A percentile compares a stretch with the other conserved stretches of the same genome.
These are phyloP conservation scores for Paramyrothecium sp. DNA, from an alignment of 2,329 filamentous ascomycete species.

Conservation along the genomic window DNA sequence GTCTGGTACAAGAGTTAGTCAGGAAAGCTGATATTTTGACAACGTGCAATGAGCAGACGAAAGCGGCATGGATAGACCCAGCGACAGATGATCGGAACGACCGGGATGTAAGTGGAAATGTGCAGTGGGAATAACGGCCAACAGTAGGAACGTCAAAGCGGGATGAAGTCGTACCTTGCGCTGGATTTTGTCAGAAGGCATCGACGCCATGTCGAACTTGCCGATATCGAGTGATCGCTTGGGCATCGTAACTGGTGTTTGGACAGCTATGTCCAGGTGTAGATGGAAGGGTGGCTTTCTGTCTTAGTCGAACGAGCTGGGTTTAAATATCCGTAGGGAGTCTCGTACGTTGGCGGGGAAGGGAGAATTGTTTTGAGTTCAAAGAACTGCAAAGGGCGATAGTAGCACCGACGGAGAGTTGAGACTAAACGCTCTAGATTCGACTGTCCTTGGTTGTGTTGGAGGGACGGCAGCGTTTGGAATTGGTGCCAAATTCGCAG, in stretches of 20 bases:
- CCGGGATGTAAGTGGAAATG: neutral
- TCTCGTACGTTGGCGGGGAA: no score
- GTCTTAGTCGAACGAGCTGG: neutral
- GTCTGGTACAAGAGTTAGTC: conserved; percentile 43
- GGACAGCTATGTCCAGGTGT: neutral
- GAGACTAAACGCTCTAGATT: neutral
- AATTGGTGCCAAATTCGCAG: neutral
- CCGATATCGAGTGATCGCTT: conserved; percentile 33
- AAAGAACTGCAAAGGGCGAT: neutral
- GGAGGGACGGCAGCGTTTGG: neutral
- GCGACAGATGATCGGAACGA: neutral
- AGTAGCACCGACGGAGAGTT: neutral
- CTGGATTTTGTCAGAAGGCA: conserved; percentile 26
- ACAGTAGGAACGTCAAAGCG: neutral
- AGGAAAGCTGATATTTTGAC: neutral
- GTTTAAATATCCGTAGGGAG: no score
- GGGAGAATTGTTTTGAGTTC: neutral
- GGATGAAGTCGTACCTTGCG: conserved; percentile 21
- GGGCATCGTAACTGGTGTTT: conserved; percentile 27
- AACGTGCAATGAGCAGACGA: neutral
- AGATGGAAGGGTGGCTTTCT: neutral
- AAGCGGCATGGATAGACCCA: neutral
- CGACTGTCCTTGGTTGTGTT: neutral
- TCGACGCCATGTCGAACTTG: conserved; percentile 17
- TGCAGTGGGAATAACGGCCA: neutral